Base-by-base conservation (phyloP, 2,329 filamentous ascomycete genomes). In the Xylariaceae sp. region DNA sequence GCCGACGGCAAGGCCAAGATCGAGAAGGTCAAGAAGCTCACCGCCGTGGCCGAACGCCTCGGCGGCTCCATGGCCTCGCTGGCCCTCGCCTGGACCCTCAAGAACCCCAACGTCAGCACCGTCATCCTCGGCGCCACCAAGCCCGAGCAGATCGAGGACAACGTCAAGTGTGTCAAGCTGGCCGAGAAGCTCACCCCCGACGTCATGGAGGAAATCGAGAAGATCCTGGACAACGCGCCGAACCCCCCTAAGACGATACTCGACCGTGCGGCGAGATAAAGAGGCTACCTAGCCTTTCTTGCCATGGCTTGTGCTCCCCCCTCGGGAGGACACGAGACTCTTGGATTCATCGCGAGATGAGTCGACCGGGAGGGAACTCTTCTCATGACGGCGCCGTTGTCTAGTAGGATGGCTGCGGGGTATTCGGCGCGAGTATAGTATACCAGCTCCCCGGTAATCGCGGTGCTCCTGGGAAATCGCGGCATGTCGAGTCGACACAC, bases 11-110 rank as follows among this genome's bases (percentile, higher is more conserved):
- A 65, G 50, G 69, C 73, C 31, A 58, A 57, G 29, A 63, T 85
- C 39, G 64, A 74, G 43, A 72, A 72, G 55, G 74, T 83, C 33
- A 72, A 68, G 46, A 65, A 68, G 49, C 59, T 77, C 40, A 60
- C 73, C 64, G 65, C 73, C 32, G 69, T 88, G 43, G 81, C 83
- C 2, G 69, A 83, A 35, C 69, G 67, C 46, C 61, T 87, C 25
- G 77, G 70, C 10, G 65, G 79, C 39, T 75, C 72, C 54, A 57
- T 66, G 58, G 65, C 62, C 47, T 63, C 65, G 32, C 61, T 80
- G 27, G 74, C 76, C 0, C 61, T 80, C 33, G 75, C 73, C 2
- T 81, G 77, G 76, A 71, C 76, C 11, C 59, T 80, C 31, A 72
- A 67, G 51, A 80, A 80, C 51, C 66, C 68, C 43, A 70, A 75